Evolutionary conservation across 1,139 yeast genomes (phyloP).

Genomic region (Pichia kudriavzevii): DNA sequence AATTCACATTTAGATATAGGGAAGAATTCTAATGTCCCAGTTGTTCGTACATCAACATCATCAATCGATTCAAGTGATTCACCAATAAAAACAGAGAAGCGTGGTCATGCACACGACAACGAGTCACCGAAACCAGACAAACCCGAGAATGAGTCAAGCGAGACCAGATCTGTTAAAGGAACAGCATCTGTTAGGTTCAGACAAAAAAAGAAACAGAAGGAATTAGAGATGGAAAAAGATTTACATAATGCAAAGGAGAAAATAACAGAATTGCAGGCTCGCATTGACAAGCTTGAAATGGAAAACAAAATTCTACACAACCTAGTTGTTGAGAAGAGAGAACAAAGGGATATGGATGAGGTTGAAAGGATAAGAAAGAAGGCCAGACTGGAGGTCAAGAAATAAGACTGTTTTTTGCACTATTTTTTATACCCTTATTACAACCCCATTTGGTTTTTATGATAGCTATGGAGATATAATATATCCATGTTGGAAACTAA

Average conservation of each 20-base stretch:
- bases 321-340: slow-evolving; percentile 56
- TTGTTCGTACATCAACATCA: slow-evolving; percentile 6
- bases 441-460: no score
- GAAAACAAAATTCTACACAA: slow-evolving; percentile 62
- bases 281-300: slow-evolving; percentile 54
- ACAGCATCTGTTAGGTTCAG: slow-evolving; percentile 80
- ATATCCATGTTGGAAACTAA: no score
- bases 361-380: slow-evolving; percentile 27
- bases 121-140: not conserved
- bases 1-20: slow-evolving; percentile 12
- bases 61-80: not conserved
- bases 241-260: slow-evolving; percentile 56
- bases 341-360: slow-evolving; percentile 29
- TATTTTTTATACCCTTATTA: no score
- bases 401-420: no score
- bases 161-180: slow-evolving; percentile 33
- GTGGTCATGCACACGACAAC: not conserved
- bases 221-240: slow-evolving; percentile 73
- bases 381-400: slow-evolving; percentile 19
- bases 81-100: slow-evolving; percentile 33
- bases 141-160: slow-evolving; percentile 30
- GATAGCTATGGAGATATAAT: no score
- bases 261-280: slow-evolving; percentile 52
- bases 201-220: slow-evolving; percentile 73
- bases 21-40: slow-evolving; percentile 4